Evolutionary conservation across 202 grass and related monocot species (phyloP).

Genomic region (Musa balbisiana): DNA sequence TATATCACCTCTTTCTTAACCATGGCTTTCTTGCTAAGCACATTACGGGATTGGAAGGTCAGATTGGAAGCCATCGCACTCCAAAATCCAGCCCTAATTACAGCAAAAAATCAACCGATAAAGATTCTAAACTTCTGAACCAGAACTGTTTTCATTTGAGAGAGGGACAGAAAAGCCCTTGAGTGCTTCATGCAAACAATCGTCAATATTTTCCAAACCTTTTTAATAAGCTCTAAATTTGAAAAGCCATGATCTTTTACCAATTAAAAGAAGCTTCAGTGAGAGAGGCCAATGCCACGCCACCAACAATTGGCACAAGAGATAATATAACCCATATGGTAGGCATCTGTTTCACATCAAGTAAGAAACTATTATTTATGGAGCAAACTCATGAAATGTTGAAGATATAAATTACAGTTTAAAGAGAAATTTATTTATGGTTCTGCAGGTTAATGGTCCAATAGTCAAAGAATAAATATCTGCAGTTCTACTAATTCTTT

Average conservation of each 20-base stretch:
- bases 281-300: constrained; percentile 12
- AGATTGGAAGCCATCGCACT: constrained; percentile 93
- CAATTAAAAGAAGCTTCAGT: constrained; percentile 25
- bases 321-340: constrained; percentile 15
- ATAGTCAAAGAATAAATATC: too few relatives aligned
- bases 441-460: too few relatives aligned
- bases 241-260: background rate
- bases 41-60: constrained; percentile 90
- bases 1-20: constrained; percentile 79
- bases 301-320: constrained; percentile 13
- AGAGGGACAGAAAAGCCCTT: too few relatives aligned
- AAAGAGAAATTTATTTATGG: too few relatives aligned
- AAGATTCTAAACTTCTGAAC: too few relatives aligned
- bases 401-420: too few relatives aligned
- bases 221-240: too few relatives aligned
- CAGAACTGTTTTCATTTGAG: too few relatives aligned
- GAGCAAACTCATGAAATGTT: background rate
- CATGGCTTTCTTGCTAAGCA: constrained; percentile 97
- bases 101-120: background rate
- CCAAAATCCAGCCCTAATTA: constrained; percentile 76
- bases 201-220: too few relatives aligned
- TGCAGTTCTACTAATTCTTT: too few relatives aligned
- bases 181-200: too few relatives aligned
- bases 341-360: background rate
- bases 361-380: background rate